A percentile compares a stretch with the other conserved stretches of the same genome.
Evolutionary conservation across 768 basidiomycete genomes (phyloP).

Genomic region (Russula lepida): DNA sequence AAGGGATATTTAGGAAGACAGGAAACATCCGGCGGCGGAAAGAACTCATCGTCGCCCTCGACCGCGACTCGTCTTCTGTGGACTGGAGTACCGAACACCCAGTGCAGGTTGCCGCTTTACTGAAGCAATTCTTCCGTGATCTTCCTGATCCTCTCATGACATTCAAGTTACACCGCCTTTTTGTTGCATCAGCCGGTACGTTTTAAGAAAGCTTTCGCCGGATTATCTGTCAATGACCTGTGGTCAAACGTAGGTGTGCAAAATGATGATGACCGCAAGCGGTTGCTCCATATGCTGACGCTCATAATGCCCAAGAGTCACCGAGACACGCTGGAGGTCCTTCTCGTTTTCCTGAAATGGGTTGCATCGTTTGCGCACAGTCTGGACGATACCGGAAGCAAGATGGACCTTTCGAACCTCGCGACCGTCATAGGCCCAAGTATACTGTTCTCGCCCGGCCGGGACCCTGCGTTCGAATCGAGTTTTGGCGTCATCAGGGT

Average conservation of each 20-base stretch:
- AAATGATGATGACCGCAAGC: constrained; percentile 66
- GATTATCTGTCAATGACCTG: constrained; percentile 14
- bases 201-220: constrained; percentile 16
- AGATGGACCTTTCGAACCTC: constrained; percentile 95
- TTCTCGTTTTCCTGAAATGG: constrained; percentile 99
- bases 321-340: constrained; percentile 94
- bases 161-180: constrained; percentile 83
- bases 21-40: constrained; percentile 93
- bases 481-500: constrained; percentile 85
- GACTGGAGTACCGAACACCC: constrained; percentile 93
- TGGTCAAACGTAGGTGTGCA: constrained; percentile 51
- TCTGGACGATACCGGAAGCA: constrained; percentile 94
- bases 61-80: constrained; percentile 87
- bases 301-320: constrained; percentile 86
- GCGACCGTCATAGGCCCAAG: constrained; percentile 98
- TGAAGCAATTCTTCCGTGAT: constrained; percentile 96
- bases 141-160: constrained; percentile 95
- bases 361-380: constrained; percentile 98
- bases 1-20: constrained; percentile 97
- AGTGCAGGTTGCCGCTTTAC: constrained; percentile 89
- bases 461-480: constrained; percentile 84
- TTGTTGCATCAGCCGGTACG: constrained; percentile 84
- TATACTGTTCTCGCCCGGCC: constrained; percentile 83
- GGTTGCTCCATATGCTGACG: constrained; percentile 78
- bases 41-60: constrained; percentile 85